Evolutionary conservation across 345 rosid species (phyloP), one percentile per base, ranked within the genome.

Genomic region (Schrenkiella parvula): DNA sequence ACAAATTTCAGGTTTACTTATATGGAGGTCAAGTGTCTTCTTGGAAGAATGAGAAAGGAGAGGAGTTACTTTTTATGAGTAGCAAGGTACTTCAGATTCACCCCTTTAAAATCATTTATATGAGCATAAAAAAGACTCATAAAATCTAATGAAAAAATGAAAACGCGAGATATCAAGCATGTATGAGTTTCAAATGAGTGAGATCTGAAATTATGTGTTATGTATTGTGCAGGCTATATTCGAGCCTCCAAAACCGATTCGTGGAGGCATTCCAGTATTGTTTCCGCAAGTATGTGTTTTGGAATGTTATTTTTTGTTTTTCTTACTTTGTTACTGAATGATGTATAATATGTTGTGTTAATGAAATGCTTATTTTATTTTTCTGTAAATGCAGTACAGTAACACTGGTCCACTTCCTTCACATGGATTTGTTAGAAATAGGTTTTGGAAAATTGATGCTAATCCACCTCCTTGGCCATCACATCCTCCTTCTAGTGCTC

Each of bases 211-310:
- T 11, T 4, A 58, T 29, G 54, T 71, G 60, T 34, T 48, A 50
- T 18, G 38, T 78, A 63, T 70, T 66, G 6, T 67, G 78, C 83
- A 90, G 96, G 88, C 89, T 32, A 73, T 62, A 60, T 90, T 87
- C 70, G 64, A 66, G 57, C 89, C 87, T 65, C 91, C 97, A 46
- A 89, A 78, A 64, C 79, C 97, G 13, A 84, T 93, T 68, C 92
- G 97, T 71, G 97, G 98, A 69, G 98, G 98, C 38, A 89, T 90
- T 67, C 96, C 98, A 14, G 63, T 93, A 69, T 85, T 95, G 60
- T 93, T 93, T 71, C 98, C 98, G 54, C 98, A 93, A 79, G 98
- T 87, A 86, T 64, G 90, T 61, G 41, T 35, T 23, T 55, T 3
- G 3, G 3, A 73, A 62, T 44, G 35, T 61, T 54, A 17, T 64